A percentile compares a stretch with the other conserved stretches of the same genome.
Evolutionary conservation across 129 eudicot species (phyloP).

Genomic region (Smallanthus sonchifolius): DNA sequence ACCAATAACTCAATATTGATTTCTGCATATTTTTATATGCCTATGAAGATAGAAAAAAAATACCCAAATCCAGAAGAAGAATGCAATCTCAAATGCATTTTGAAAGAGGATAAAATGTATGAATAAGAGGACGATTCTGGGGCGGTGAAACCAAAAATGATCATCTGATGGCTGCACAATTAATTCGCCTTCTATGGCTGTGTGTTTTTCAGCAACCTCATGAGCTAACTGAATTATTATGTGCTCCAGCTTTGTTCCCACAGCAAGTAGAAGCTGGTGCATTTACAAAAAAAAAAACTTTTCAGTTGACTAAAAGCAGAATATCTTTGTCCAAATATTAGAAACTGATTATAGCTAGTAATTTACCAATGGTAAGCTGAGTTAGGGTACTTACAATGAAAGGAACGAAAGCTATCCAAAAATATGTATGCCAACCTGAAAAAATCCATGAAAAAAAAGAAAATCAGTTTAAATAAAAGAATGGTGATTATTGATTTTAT

Average conservation of each 20-base stretch:
- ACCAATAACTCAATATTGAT: background rate
- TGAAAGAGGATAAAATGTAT: slow-evolving; percentile 68
- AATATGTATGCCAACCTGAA: slow-evolving; percentile 80
- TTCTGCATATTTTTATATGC: background rate
- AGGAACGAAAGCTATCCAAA: slow-evolving; percentile 72
- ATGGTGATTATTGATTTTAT: background rate
- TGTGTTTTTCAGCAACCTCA: slow-evolving; percentile 63
- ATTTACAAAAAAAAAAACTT: background rate
- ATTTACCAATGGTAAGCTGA: background rate
- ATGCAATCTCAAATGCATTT: slow-evolving; percentile 68
- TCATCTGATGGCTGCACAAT: slow-evolving; percentile 66
- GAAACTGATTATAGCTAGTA: background rate
- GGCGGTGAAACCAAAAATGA: slow-evolving; percentile 72
- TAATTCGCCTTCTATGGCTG: slow-evolving; percentile 53
- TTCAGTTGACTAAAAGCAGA: background rate
- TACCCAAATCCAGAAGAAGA: slow-evolving; percentile 84
- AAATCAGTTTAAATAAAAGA: background rate
- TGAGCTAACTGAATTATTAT: slow-evolving; percentile 59
- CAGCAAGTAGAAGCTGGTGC: slow-evolving; percentile 56
- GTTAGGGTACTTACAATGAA: slow-evolving; percentile 45
- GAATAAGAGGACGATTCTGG: slow-evolving; percentile 52
- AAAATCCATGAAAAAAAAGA: background rate
- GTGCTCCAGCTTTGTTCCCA: slow-evolving; percentile 76
- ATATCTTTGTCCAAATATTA: background rate
- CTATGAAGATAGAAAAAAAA: background rate